phyloP scores from a whole-genome alignment of 768 basidiomycete genomes.

The Leccinum subgranulosum region DNA sequence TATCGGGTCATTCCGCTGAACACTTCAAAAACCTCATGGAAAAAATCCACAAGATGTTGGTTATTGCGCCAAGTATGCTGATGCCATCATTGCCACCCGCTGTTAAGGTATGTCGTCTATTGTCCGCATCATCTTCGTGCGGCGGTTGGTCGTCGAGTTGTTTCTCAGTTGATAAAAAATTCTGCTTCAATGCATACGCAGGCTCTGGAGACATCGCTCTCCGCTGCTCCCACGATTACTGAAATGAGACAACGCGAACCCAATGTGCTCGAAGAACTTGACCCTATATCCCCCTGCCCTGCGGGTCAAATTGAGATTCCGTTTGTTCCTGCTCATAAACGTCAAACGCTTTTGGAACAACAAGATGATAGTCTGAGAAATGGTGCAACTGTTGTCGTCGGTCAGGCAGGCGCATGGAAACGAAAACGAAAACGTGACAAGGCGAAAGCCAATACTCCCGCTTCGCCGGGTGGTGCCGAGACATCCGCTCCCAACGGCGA shows the following conservation, averaged over 20 bases:
- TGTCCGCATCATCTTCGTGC: background rate
- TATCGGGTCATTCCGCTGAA: constrained; percentile 12
- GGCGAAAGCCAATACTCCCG: constrained; percentile 5
- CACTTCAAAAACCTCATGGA: constrained; percentile 54
- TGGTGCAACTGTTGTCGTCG: constrained; percentile 72
- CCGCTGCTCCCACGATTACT: background rate
- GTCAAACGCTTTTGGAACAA: constrained; percentile 30
- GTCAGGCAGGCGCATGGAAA: constrained; percentile 61
- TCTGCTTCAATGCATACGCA: constrained; percentile 9
- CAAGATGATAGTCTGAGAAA: constrained; percentile 34
- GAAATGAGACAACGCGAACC: background rate
- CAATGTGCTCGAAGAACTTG: constrained; percentile 1
- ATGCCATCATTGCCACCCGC: constrained; percentile 17
- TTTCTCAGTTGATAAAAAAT: constrained; percentile 1
- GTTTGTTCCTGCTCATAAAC: constrained; percentile 67
- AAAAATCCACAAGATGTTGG: constrained; percentile 66
- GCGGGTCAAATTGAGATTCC: constrained; percentile 68
- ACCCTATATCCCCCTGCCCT: constrained; percentile 23
- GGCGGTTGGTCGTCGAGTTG: constrained; percentile 1
- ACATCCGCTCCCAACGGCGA: constrained; percentile 1
- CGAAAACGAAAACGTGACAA: constrained; percentile 47
- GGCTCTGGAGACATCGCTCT: background rate
- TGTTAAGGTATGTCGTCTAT: constrained; percentile 15
- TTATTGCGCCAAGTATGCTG: constrained; percentile 54
- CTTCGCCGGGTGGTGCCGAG: constrained; percentile 2